Evolutionary conservation across 2,329 filamentous ascomycete genomes (phyloP), one percentile per base, ranked within the genome.

Genomic region (Eurotiales sp.): DNA sequence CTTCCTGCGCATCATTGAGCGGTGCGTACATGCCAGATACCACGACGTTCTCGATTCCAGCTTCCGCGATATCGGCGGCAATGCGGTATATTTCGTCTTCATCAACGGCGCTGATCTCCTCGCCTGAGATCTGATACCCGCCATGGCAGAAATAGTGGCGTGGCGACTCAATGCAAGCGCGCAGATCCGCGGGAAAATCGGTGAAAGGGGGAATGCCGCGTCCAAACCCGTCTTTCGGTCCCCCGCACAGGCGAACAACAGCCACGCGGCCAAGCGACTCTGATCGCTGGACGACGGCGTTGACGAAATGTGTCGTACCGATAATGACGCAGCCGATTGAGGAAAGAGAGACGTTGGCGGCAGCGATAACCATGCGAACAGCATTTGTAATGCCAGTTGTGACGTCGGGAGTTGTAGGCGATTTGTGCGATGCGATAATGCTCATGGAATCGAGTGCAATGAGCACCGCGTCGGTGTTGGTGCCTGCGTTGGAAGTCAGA

Each of bases 21-120:
- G 80, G 79, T 14, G 76, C 78, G 62, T 79, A 82, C 19, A 82
- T 73, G 2, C 80, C 79, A 8, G 76, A 74, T 10, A 84, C 67
- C 0, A 81, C 79, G 2, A 84, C 67, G 34, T 72, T 53, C 43
- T 63, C 68, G 49, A 76, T 64, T 1, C 69, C 68, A 29, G 70
- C 70, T 47, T 70, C 67, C 57, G 69, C 72, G 59, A 76, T 74
- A 23, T 22, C 22, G 37, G 22, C 12, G 19, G 37, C 37, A 40
- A 40, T 12, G 37, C 37, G 37, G 3, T 11, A 11, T 73, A 68
- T 12, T 65, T 56, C 12, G 51, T 57, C 17, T 10, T 34, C 27
- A 36, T 46, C 30, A 46, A 46, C 11, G 27, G 25, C 7, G n/a
- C 36, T 46, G 29, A 37, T 36, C 30, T 46, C 44, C 14, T 46